Evolutionary conservation across 768 basidiomycete genomes (phyloP).

Genomic region (Amanita molliuscula): DNA sequence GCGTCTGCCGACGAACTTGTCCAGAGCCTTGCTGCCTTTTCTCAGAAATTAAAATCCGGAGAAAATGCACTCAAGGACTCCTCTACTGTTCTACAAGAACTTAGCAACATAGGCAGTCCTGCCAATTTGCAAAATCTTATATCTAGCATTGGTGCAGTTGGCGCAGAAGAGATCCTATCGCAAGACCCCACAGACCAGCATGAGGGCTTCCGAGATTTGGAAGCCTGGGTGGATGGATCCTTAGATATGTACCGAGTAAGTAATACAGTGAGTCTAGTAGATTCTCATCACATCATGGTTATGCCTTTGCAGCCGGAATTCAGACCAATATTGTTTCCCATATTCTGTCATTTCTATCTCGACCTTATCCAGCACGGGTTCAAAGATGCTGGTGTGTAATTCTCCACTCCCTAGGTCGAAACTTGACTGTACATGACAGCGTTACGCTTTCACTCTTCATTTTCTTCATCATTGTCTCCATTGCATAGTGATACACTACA

Average conservation of each 20-base stretch:
- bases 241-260: conserved; percentile 84
- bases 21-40: conserved; percentile 52
- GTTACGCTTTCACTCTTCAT: conserved; percentile 60
- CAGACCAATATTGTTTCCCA: conserved; percentile 85
- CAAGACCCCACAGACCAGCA: conserved; percentile 79
- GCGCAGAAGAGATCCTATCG: conserved; percentile 74
- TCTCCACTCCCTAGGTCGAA: neutral
- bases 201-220: conserved; percentile 77
- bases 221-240: conserved; percentile 85
- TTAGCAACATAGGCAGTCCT: conserved; percentile 60
- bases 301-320: conserved; percentile 67
- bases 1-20: conserved; percentile 39
- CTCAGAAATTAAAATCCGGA: conserved; percentile 56
- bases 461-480: conserved; percentile 55
- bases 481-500: conserved; percentile 63
- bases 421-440: conserved; percentile 33
- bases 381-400: conserved; percentile 71
- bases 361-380: conserved; percentile 88
- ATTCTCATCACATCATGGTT: conserved; percentile 3
- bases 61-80: conserved; percentile 67
- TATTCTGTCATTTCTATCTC: conserved; percentile 95
- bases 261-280: conserved; percentile 4
- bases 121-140: conserved; percentile 67
- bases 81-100: conserved; percentile 52
- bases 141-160: conserved; percentile 66